Conservation (phyloP, 2,329 filamentous ascomycete species). For the Ceratocystis variospora region DNA sequence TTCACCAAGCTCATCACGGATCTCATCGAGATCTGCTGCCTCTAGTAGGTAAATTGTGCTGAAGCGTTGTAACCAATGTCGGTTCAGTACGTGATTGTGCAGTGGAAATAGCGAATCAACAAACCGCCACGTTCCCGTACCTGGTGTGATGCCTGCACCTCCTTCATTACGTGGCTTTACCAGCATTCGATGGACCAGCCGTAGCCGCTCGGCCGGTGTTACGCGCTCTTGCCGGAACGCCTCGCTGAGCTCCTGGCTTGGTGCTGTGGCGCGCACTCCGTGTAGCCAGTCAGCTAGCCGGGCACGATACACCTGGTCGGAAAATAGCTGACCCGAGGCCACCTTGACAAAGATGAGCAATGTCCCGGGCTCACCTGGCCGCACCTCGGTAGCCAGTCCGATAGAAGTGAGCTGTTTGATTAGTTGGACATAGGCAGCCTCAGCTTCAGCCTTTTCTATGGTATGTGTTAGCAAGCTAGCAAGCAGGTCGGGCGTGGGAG, state of each 20-base stretch:
- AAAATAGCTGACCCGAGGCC: constrained; percentile 59
- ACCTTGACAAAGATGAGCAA: constrained; percentile 75
- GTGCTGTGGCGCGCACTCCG: constrained; percentile 65
- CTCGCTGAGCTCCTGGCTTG: constrained; percentile 55
- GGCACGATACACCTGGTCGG: constrained; percentile 69
- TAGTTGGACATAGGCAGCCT: constrained; percentile 63
- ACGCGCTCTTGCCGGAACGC: constrained; percentile 61
- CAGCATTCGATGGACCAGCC: constrained; percentile 77
- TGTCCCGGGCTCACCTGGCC: constrained; percentile 59
- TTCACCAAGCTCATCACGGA: constrained; percentile 65
- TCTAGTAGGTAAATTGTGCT: constrained; percentile 57
- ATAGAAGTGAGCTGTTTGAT: constrained; percentile 60
- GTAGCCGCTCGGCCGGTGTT: constrained; percentile 74
- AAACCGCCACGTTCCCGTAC: constrained; percentile 55
- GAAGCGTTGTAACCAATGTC: constrained; percentile 60
- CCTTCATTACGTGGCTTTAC: constrained; percentile 59
- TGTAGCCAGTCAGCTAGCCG: constrained; percentile 90
- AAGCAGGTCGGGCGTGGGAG: background rate
- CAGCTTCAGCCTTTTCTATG: constrained; percentile 42
- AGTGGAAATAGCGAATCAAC: constrained; percentile 65
- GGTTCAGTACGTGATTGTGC: constrained; percentile 64
- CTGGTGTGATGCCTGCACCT: constrained; percentile 63
- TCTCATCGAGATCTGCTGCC: constrained; percentile 53
- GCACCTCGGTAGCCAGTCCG: constrained; percentile 78
- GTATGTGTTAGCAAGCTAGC: background rate